A percentile compares a stretch with the other conserved stretches of the same genome.
Evolutionary conservation across 768 basidiomycete species (phyloP).

Genomic region (Symmetrospora coprosmae): DNA sequence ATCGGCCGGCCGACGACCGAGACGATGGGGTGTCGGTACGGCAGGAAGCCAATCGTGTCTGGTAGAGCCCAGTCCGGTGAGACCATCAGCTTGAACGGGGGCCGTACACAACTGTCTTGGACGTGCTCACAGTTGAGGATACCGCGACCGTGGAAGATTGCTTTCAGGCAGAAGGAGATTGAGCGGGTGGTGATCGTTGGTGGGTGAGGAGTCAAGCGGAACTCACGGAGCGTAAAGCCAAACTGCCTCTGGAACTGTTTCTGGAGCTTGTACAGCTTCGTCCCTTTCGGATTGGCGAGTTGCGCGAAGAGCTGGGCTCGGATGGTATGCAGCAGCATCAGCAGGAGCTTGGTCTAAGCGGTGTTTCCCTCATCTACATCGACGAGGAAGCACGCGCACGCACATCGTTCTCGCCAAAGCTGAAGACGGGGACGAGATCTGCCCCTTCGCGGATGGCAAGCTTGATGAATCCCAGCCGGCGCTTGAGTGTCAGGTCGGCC

Average conservation of each 20-base stretch:
- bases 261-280: slow-evolving; percentile 69
- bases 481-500: slow-evolving; percentile 48
- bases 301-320: slow-evolving; percentile 83
- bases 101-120: too few species aligned
- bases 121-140: slow-evolving; percentile 67
- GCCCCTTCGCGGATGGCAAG: slow-evolving; percentile 82
- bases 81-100: neutral
- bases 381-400: slow-evolving; percentile 32
- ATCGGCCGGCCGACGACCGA: slow-evolving; percentile 90
- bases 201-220: too few species aligned
- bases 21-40: slow-evolving; percentile 87
- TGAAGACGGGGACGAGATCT: slow-evolving; percentile 91
- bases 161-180: slow-evolving; percentile 7
- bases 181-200: neutral
- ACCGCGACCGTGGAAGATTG: slow-evolving; percentile 92
- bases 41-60: slow-evolving; percentile 94
- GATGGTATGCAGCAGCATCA: neutral
- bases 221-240: slow-evolving; percentile 70
- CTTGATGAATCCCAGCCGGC: slow-evolving; percentile 80
- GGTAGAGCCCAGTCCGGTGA: neutral
- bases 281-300: slow-evolving; percentile 88
- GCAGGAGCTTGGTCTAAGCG: too few species aligned
- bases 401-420: slow-evolving; percentile 97
- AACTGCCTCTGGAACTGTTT: slow-evolving; percentile 81
- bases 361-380: neutral